A percentile compares a stretch with the other conserved stretches of the same genome.
These are phyloP conservation scores for Cardiospermum halicacabum DNA, from an alignment of 345 rosid species.

Conservation along the genomic window DNA sequence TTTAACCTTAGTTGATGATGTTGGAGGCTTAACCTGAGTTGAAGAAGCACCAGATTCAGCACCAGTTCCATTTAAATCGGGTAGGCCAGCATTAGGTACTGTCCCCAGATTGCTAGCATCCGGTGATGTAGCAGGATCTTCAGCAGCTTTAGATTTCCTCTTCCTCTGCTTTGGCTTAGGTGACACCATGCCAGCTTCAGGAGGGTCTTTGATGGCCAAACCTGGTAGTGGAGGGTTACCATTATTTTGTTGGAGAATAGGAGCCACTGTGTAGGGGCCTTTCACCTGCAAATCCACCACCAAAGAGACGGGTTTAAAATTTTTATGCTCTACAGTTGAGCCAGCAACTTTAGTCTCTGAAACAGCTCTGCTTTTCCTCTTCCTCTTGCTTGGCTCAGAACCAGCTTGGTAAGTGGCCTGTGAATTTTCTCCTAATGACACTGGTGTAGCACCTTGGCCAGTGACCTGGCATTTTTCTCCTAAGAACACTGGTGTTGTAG, in stretches of 20 bases:
- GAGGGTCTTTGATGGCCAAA: conserved; percentile 3
- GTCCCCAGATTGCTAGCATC: too few relatives aligned
- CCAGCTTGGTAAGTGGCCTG: conserved; percentile 10
- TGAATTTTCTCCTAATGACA: conserved; percentile 16
- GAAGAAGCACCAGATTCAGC: conserved; percentile 20
- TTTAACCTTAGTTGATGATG: conserved; percentile 25
- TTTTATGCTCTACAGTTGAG: conserved; percentile 18
- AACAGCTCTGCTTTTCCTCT: conserved; percentile 23
- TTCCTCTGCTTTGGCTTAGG: conserved; percentile 32
- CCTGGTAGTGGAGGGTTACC: conserved; percentile 11
- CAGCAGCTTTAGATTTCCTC: conserved; percentile 41
- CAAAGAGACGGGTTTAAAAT: conserved; percentile 20
- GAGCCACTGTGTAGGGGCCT: conserved; percentile 30
- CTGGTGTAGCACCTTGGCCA: too few relatives aligned
- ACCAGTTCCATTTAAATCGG: conserved; percentile 56
- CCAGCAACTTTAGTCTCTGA: conserved; percentile 12
- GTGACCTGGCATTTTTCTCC: too few relatives aligned
- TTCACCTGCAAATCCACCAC: conserved; percentile 37
- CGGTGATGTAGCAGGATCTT: too few relatives aligned
- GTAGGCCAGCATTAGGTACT: conserved; percentile 30
- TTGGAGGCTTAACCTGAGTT: conserved; percentile 31
- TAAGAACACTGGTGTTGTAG: too few relatives aligned
- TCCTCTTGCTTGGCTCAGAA: conserved; percentile 21
- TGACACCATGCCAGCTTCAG: conserved; percentile 23
- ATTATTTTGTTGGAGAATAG: conserved; percentile 22